These are phyloP conservation scores for Chondrus crispus DNA, from an alignment of 23 red algal species.

Conservation along the genomic window DNA sequence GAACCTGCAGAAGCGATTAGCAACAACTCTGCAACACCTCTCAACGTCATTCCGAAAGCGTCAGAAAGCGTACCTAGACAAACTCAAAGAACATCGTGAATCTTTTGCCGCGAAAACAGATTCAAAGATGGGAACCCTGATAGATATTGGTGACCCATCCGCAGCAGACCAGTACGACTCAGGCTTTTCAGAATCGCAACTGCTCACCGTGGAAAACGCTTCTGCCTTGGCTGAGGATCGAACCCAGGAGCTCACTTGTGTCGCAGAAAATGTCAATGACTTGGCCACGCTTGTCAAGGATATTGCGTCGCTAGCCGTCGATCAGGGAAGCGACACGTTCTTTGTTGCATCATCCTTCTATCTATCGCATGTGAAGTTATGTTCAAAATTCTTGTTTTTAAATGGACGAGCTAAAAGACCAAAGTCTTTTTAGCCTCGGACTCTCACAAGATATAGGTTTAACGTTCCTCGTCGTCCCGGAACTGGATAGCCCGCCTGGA, in stretches of 20 bases:
- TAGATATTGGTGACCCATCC: not conserved
- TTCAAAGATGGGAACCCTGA: not conserved
- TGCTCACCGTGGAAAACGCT: slow-evolving; percentile 37
- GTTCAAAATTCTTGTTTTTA: slow-evolving; percentile 69
- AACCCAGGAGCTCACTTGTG: slow-evolving; percentile 41
- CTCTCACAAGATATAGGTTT: too few relatives aligned
- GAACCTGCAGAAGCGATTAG: slow-evolving; percentile 83
- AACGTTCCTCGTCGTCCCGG: too few relatives aligned
- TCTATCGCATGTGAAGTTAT: slow-evolving; percentile 73
- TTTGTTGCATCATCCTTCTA: slow-evolving; percentile 65
- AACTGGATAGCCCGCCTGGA: not conserved
- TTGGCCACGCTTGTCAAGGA: slow-evolving; percentile 85
- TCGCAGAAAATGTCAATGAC: slow-evolving; percentile 79
- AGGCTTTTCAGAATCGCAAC: slow-evolving; percentile 51
- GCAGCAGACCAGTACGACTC: slow-evolving; percentile 21
- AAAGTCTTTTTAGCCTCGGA: too few relatives aligned
- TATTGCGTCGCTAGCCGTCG: slow-evolving; percentile 73
- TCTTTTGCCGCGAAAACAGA: not conserved
- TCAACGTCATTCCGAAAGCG: slow-evolving; percentile 66
- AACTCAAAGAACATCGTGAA: slow-evolving; percentile 65
- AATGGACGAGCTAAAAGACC: slow-evolving; percentile 67
- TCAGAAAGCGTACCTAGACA: slow-evolving; percentile 77
- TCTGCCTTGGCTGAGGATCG: slow-evolving; percentile 49
- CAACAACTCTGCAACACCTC: slow-evolving; percentile 65
- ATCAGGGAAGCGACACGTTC: slow-evolving; percentile 78